Evolutionary conservation across 164 flowering plant genomes (phyloP), one percentile per base, ranked within the genome.

Genomic region (Brasenia schreberi): DNA sequence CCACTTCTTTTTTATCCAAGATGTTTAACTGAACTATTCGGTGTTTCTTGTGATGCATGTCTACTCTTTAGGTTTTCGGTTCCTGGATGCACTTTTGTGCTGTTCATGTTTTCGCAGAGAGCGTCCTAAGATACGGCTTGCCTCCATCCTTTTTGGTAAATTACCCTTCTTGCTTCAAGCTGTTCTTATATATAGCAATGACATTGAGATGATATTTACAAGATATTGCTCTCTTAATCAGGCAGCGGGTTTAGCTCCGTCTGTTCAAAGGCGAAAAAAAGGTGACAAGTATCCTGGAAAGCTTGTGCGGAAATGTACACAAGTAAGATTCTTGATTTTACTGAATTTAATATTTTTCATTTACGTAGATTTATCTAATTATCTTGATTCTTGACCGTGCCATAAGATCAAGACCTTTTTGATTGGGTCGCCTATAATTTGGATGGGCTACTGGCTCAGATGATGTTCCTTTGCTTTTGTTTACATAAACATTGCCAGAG

Each of bases 1-100:
- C 39, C 39, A 33, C 39, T 33, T 33, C 4, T 33, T 33, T 33
- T 1, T 33, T 33, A 2, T 33, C 39, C 39, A 33, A 4, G 39
- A 33, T 33, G 39, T 33, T 33, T 33, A 33, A 33, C 39, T 33
- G 39, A 33, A 33, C 39, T 33, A 33, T 33, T 33, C 39, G 39
- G 39, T 33, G 4, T 33, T 33, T 33, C 39, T 33, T 33, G 39
- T 33, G 3, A 33, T 33, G 39, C 39, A 2, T 33, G 39, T 33
- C 39, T 33, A 33, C 39, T 23, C 27, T 33, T 33, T 80, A 94
- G 97, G 97, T 94, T 77, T 94, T 94, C 70, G 86, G 88, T 75
- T 81, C 97, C 66, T 94, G 99, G 99, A 94, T 94, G 99, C 99
- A 94, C 74, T 94, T 94, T 70, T 94, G 97, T 84, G 99, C 99